Conservation (phyloP, 176 grass and related monocot species). For the Microstegium vimineum region DNA sequence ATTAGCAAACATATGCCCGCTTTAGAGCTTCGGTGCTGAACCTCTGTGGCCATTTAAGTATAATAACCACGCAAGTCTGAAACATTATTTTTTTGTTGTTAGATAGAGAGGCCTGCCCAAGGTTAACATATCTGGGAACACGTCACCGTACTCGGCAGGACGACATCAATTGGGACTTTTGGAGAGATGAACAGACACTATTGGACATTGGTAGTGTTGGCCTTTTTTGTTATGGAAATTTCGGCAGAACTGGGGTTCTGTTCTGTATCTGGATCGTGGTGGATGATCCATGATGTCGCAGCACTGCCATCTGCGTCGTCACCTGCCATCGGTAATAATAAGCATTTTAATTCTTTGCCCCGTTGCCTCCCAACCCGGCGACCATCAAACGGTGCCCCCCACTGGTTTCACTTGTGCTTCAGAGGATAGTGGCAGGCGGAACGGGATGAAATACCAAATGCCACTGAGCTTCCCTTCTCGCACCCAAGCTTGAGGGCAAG, state of each 20-base stretch:
- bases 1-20: not conserved
- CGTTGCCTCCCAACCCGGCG: not conserved
- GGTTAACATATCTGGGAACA: not conserved
- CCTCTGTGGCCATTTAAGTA: not conserved
- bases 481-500: not conserved
- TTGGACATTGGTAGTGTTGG: too few relatives aligned
- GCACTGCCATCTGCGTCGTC: not conserved
- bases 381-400: conserved; percentile 1
- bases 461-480: not conserved
- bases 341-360: not conserved
- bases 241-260: not conserved
- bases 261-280: not conserved
- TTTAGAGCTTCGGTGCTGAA: not conserved
- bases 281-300: not conserved
- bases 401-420: not conserved
- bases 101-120: not conserved
- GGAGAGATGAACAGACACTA: too few relatives aligned
- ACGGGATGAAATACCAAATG: not conserved
- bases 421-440: too few relatives aligned
- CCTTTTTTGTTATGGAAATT: not conserved
- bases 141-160: not conserved
- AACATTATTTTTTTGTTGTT: not conserved
- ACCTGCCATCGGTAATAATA: not conserved
- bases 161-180: too few relatives aligned
- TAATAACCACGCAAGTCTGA: too few relatives aligned